A percentile compares a stretch with the other conserved stretches of the same genome.
Conservation (phyloP, 352 stramenopile species). For the Globisporangium iwayamae region DNA sequence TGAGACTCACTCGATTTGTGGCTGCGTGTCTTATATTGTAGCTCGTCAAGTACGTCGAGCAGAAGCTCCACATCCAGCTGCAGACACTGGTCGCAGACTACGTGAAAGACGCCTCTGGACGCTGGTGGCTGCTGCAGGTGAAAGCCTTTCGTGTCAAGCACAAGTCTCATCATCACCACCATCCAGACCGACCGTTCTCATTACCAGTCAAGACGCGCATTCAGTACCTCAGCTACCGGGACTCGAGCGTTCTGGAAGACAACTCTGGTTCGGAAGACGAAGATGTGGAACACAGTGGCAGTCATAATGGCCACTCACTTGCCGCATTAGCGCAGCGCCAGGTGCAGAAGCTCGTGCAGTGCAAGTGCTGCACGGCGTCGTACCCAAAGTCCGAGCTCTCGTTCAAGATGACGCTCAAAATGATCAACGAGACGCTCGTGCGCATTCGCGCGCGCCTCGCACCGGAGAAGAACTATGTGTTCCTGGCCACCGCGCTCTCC, state of each 20-base stretch:
- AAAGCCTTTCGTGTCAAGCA: slow-evolving; percentile 68
- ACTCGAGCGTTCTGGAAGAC: slow-evolving; percentile 64
- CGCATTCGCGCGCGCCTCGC: slow-evolving; percentile 54
- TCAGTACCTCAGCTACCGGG: slow-evolving; percentile 60
- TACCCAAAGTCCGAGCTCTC: slow-evolving; percentile 73
- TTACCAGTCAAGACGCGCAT: slow-evolving; percentile 38
- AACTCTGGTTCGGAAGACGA: slow-evolving; percentile 50
- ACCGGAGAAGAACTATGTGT: slow-evolving; percentile 44
- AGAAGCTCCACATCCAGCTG: slow-evolving; percentile 49
- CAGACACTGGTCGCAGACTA: slow-evolving; percentile 71
- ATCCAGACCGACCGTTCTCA: slow-evolving; percentile 34
- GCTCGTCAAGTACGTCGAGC: slow-evolving; percentile 76
- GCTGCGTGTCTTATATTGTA: slow-evolving; percentile 11
- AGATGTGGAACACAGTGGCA: slow-evolving; percentile 13
- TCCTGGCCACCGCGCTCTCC: slow-evolving; percentile 42
- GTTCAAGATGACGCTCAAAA: slow-evolving; percentile 88
- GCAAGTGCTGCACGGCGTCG: slow-evolving; percentile 73
- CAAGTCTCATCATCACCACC: slow-evolving; percentile 7
- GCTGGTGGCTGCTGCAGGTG: slow-evolving; percentile 80
- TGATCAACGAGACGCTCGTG: slow-evolving; percentile 81
- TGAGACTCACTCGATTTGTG: neutral
- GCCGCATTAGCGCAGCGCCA: slow-evolving; percentile 45
- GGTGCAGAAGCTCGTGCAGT: slow-evolving; percentile 68
- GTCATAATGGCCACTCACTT: slow-evolving; percentile 16
- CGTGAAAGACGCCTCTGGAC: slow-evolving; percentile 56